Conservation (phyloP, 495 filamentous ascomycete species). For the Aspergillus affinis region DNA sequence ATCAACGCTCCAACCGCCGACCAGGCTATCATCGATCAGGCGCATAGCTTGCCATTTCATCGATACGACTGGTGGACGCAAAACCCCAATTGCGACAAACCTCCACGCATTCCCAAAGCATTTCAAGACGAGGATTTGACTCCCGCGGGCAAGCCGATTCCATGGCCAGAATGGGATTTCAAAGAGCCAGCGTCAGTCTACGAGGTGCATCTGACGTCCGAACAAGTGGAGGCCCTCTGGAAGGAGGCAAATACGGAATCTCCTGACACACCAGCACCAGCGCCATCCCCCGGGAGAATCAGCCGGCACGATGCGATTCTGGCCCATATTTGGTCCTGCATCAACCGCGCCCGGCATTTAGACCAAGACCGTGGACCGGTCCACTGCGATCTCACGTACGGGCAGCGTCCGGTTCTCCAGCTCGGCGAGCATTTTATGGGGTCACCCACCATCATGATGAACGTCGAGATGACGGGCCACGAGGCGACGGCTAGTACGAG, state of each 20-base stretch:
- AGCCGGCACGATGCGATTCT: conserved; percentile 34
- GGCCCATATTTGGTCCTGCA: conserved; percentile 32
- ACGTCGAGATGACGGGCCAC: conserved; percentile 24
- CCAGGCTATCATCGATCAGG: conserved; percentile 13
- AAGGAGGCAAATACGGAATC: conserved; percentile 4
- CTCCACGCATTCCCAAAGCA: conserved; percentile 14
- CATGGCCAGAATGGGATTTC: conserved; percentile 30
- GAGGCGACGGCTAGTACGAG: conserved; percentile 4
- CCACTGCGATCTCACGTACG: conserved; percentile 27
- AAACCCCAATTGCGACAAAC: conserved; percentile 13
- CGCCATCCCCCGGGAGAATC: conserved; percentile 11
- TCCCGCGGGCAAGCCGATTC: conserved; percentile 22
- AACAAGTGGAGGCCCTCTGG: conserved; percentile 20
- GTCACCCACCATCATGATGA: conserved; percentile 25
- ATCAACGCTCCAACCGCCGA: conserved; percentile 27
- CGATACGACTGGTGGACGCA: conserved; percentile 37
- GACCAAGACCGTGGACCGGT: conserved; percentile 17
- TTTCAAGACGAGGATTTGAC: conserved; percentile 15
- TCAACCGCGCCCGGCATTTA: conserved; percentile 27
- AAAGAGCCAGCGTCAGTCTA: conserved; percentile 22
- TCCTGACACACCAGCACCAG: not conserved
- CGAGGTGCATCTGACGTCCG: conserved; percentile 23
- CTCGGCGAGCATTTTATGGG: conserved; percentile 27
- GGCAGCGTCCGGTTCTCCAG: conserved; percentile 17
- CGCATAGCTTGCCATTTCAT: conserved; percentile 24